phyloP scores from a whole-genome alignment of 768 basidiomycete species.

The Tylopilus felleus region DNA sequence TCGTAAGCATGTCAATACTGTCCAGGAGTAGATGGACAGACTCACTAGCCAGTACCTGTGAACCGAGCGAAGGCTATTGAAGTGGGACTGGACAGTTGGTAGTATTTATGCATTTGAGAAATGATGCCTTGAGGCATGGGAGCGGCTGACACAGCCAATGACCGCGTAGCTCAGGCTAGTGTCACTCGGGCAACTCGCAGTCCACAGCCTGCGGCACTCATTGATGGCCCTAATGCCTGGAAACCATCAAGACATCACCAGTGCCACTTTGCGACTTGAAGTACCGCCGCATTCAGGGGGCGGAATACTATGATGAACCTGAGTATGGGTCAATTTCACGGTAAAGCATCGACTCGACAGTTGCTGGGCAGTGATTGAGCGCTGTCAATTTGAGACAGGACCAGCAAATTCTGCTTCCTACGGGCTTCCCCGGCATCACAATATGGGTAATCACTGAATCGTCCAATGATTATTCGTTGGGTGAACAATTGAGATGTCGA shows the following conservation, averaged over 20 bases:
- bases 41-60: slow-evolving; percentile 17
- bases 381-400: no score
- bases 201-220: background rate
- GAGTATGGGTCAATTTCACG: no score
- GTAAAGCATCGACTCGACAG: no score
- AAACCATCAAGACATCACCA: background rate
- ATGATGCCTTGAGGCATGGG: no score
- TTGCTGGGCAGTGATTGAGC: no score
- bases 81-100: background rate
- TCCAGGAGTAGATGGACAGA: background rate
- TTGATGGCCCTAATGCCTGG: background rate
- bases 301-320: no score
- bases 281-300: no score
- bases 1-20: background rate
- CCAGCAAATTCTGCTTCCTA: no score
- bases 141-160: background rate
- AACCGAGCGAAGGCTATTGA: slow-evolving; percentile 11
- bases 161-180: background rate
- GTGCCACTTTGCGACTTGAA: background rate
- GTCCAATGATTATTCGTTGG: no score
- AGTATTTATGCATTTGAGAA: background rate
- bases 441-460: no score
- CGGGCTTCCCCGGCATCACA: no score
- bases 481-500: no score
- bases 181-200: background rate